Conservation (phyloP, 305 asterid genomes). For the Withania somnifera region DNA sequence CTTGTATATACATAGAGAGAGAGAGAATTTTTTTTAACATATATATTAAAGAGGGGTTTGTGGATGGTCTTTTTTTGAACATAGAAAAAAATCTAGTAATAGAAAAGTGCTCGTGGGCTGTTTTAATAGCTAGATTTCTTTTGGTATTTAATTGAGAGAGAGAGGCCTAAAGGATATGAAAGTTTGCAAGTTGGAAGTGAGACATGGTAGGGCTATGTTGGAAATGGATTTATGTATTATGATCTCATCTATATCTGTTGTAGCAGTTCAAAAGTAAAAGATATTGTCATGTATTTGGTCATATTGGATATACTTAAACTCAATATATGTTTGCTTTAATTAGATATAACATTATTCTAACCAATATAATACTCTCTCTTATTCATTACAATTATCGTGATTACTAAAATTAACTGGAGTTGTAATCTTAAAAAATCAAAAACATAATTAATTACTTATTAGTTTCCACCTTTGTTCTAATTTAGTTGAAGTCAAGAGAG, state of each 20-base stretch:
- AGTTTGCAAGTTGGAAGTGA: constrained; percentile 11
- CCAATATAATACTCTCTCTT: background rate
- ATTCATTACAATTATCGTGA: background rate
- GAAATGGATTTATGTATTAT: constrained; percentile 21
- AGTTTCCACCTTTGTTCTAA: background rate
- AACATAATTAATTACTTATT: background rate
- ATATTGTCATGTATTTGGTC: constrained; percentile 18
- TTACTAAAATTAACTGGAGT: background rate
- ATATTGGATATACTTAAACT: background rate
- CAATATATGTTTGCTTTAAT: background rate
- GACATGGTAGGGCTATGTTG: constrained; percentile 2
- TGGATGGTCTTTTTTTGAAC: constrained; percentile 64
- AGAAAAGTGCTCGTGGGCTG: constrained; percentile 46
- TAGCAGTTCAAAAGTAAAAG: constrained; percentile 30
- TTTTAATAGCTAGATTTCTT: constrained; percentile 3
- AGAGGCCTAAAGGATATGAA: constrained; percentile 1
- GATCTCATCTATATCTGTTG: constrained; percentile 35
- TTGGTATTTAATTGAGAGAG: background rate
- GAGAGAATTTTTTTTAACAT: too few species aligned
- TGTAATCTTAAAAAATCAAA: background rate
- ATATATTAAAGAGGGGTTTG: constrained; percentile 19
- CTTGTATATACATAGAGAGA: background rate
- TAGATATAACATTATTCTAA: background rate
- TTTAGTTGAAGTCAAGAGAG: background rate
- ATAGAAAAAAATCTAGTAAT: constrained; percentile 23